These are phyloP conservation scores for Ganoderma lingzhi DNA, from an alignment of 1,284 basidiomycete species.

Conservation along the genomic window DNA sequence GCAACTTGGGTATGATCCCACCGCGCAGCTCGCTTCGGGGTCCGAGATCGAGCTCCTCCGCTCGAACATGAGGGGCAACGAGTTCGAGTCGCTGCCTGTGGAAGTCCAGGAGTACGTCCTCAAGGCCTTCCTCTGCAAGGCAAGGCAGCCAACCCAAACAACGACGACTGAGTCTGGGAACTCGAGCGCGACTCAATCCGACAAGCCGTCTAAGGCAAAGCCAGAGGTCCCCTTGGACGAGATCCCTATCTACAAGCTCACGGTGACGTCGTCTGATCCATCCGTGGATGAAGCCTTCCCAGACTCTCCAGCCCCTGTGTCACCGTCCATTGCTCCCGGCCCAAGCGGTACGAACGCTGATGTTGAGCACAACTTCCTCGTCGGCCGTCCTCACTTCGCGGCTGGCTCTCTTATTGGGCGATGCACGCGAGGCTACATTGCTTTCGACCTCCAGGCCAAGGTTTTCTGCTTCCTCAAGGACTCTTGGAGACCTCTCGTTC, in stretches of 20 bases:
- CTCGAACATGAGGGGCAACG: neutral
- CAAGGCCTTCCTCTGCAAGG: neutral
- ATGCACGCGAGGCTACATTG: constrained; percentile 17
- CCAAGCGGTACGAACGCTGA: neutral
- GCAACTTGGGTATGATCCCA: constrained; percentile 29
- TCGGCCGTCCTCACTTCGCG: neutral
- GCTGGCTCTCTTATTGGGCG: constrained; percentile 13
- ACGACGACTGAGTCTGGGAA: neutral
- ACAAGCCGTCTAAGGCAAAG: neutral
- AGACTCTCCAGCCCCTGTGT: neutral
- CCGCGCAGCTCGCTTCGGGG: neutral
- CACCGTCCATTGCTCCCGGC: neutral
- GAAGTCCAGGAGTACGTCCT: constrained; percentile 1
- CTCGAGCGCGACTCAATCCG: neutral
- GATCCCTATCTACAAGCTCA: constrained; percentile 4
- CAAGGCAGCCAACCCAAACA: neutral
- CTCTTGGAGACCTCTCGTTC: constrained; percentile 18
- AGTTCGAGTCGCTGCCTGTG: neutral
- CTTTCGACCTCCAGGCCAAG: neutral
- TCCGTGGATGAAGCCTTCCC: neutral
- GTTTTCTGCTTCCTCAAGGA: constrained; percentile 18
- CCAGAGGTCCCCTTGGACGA: neutral
- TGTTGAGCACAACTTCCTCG: constrained; percentile 1
- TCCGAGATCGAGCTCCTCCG: neutral
- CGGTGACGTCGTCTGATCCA: neutral